These are phyloP conservation scores for Chrysanthemum makinoi DNA, from an alignment of 129 eudicot species.

Conservation along the genomic window DNA sequence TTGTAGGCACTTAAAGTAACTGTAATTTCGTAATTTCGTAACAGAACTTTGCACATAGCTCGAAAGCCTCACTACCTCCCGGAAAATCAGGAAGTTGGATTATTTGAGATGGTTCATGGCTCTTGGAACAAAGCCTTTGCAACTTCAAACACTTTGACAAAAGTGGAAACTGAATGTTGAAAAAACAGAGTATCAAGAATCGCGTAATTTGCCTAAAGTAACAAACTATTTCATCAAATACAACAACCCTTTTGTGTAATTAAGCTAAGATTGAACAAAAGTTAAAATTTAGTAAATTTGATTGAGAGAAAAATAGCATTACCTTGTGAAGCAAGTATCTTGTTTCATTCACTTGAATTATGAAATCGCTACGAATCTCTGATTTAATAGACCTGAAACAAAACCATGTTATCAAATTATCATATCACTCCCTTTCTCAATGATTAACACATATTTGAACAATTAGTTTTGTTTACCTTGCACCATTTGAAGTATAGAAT, in stretches of 20 bases:
- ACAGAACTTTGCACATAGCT: constrained; percentile 82
- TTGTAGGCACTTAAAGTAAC: constrained; percentile 84
- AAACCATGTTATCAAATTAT: neutral
- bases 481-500: constrained; percentile 73
- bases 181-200: constrained; percentile 19
- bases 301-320: neutral
- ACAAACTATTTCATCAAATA: neutral
- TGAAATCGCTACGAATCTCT: constrained; percentile 70
- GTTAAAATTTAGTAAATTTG: neutral
- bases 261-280: neutral
- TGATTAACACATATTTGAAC: neutral
- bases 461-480: constrained; percentile 48
- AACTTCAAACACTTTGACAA: constrained; percentile 71
- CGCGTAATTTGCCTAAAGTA: neutral
- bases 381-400: constrained; percentile 74
- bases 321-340: constrained; percentile 98
- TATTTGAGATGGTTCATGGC: constrained; percentile 59
- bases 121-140: constrained; percentile 59
- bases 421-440: neutral
- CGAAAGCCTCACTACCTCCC: constrained; percentile 78
- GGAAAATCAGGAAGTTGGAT: constrained; percentile 78
- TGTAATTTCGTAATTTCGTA: constrained; percentile 87
- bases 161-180: constrained; percentile 74
- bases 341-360: constrained; percentile 66
- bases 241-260: constrained; percentile 16